Base-by-base conservation (phyloP, 768 basidiomycete genomes). In the Naganishia vishniacii region DNA sequence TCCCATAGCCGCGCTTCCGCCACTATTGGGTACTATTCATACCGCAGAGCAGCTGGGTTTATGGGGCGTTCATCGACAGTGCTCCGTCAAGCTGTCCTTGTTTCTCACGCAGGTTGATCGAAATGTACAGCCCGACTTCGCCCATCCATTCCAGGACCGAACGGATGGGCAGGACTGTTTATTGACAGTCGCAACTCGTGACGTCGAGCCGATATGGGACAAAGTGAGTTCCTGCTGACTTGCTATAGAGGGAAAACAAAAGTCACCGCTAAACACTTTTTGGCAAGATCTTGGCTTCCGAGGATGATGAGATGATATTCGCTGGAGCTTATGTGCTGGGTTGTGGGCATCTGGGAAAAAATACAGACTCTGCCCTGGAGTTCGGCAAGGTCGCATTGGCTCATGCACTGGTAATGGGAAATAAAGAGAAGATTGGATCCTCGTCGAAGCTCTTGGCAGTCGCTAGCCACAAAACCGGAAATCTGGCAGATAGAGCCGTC, bases 31-130 rank as follows among this genome's bases (percentile, higher is more conserved):
- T 9, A 64, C 67, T 20, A 40, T 69, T 8, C 68, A 77, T 20
- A 34, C 69, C 4, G 51, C 75, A 1, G 59, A 44, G 8, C 41
- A 68, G 42, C 58, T 72, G 4, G 70, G 66, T 15, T 34, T 70
- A 18, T 72, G 72, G 73, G 37, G 46, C 13, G 20, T 71, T 20
- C 68, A 72, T 60, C 69, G 74, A 9, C 61, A 61, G 13, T 68
- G 67, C 4, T 64, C 59, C 15, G 62, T 75, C 26, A 16, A 71
- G 13, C 59, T 74, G 28, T 68, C 69, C 3, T 69, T 73, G 18
- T 65, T 69, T 0, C 61, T 77, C 13, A 48, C 70, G 16, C n/a
- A 56, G 3, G 69, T 74, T 56, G 70, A 72, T 20, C 67, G 49
- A 15, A 46, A 56, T 23, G 67, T 65, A 40, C 53, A 56, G 53